phyloP scores from a whole-genome alignment of 352 stramenopile genomes.

The Phytophthora sp. region DNA sequence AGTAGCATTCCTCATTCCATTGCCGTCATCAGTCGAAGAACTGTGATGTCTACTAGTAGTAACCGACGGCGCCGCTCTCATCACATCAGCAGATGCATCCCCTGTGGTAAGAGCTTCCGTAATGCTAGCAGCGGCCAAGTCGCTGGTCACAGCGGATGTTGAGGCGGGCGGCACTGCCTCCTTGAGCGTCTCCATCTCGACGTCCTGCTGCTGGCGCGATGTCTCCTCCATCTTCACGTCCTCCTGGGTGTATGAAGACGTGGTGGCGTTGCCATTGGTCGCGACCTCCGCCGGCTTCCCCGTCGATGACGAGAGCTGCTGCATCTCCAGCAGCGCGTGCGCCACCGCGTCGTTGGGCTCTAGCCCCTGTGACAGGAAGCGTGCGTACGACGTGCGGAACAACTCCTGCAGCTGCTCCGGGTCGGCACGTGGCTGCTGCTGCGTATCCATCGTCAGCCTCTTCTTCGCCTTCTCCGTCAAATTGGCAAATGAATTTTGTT shows the following conservation, averaged over 20 bases:
- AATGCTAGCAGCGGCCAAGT: constrained; percentile 25
- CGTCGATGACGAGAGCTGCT: constrained; percentile 45
- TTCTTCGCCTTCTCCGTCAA: constrained; percentile 18
- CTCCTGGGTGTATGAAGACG: constrained; percentile 17
- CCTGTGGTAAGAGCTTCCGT: neutral
- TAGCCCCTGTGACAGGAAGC: constrained; percentile 55
- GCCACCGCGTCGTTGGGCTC: constrained; percentile 70
- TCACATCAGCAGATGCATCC: neutral
- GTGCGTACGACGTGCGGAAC: constrained; percentile 63
- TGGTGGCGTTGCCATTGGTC: too few species aligned
- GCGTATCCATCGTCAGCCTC: constrained; percentile 28
- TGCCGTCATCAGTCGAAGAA: neutral
- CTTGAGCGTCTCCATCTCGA: constrained; percentile 40
- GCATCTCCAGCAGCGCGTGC: constrained; percentile 56
- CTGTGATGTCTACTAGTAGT: neutral
- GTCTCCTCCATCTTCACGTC: constrained; percentile 64
- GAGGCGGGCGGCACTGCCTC: constrained; percentile 7
- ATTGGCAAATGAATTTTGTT: constrained; percentile 20
- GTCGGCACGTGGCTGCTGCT: constrained; percentile 19
- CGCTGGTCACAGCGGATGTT: constrained; percentile 18
- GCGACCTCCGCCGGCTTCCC: constrained; percentile 1
- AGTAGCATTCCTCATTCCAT: neutral
- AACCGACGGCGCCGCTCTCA: neutral
- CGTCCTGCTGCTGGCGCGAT: constrained; percentile 25
- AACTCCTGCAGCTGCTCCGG: constrained; percentile 44